Percentiles rank a stretch among this genome's conserved stretches.
These are phyloP conservation scores for Pseudozyma thailandica DNA, from an alignment of 1,284 basidiomycete genomes.

Conservation along the genomic window DNA sequence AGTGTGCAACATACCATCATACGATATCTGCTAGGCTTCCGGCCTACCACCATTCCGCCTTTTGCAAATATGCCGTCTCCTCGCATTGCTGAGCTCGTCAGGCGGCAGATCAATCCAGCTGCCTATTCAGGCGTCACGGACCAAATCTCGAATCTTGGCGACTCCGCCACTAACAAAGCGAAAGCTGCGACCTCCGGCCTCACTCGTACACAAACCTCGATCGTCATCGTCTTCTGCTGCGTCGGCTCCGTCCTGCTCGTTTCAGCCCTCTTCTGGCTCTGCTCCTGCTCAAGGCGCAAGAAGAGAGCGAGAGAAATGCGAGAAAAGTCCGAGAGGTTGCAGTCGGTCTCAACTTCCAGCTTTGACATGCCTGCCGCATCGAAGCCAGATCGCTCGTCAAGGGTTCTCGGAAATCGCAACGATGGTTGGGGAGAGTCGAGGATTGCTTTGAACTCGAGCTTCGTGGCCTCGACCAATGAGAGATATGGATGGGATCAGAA, in stretches of 20 bases:
- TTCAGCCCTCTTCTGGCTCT: conserved; percentile 33
- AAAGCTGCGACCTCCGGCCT: conserved; percentile 26
- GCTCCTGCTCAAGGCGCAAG: conserved; percentile 30
- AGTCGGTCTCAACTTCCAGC: conserved; percentile 9
- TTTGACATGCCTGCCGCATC: background rate
- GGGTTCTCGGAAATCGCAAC: conserved; percentile 5
- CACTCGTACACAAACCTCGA: conserved; percentile 10
- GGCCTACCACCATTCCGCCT: background rate
- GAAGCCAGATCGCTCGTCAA: conserved; percentile 10
- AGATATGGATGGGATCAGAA: conserved; percentile 18
- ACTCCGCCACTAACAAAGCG: conserved; percentile 20
- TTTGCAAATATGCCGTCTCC: conserved; percentile 8
- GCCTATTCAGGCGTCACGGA: conserved; percentile 43
- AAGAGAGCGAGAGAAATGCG: conserved; percentile 29
- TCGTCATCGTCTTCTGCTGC: conserved; percentile 26
- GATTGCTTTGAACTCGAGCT: conserved; percentile 40
- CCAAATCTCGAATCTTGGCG: conserved; percentile 36
- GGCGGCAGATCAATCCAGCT: conserved; percentile 42
- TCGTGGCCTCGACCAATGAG: conserved; percentile 23
- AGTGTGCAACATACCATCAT: too few relatives aligned
- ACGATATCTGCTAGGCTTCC: too few relatives aligned
- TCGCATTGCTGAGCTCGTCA: conserved; percentile 5
- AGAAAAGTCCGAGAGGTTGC: conserved; percentile 19
- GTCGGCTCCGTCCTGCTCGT: conserved; percentile 19
- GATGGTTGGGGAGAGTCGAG: conserved; percentile 36